Evolutionary conservation across 306 rosid genomes (phyloP), one percentile per base, ranked within the genome.

Genomic region (Biancaea sappan): DNA sequence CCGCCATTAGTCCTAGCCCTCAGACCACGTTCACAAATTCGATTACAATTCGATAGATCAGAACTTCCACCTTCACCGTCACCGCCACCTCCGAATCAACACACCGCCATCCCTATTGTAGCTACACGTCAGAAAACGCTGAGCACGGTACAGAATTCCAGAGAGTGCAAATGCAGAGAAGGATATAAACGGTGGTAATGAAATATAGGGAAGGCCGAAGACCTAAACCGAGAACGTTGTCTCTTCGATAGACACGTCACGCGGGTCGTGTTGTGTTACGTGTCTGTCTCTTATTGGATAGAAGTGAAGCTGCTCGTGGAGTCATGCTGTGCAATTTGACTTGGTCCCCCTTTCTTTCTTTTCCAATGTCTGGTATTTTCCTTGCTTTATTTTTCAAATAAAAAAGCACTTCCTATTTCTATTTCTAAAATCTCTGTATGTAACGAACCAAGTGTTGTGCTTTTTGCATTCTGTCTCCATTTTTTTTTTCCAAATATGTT

Each of bases 211-310:
- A 51, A 48, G 29, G 10, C 26, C 26, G 43, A 51, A 48, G 29
- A n/a, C 26, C 26, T 2, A 21, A 26, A 10, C 18, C 11, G 4
- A 16, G 19, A 19, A 18, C 21, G 59, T 31, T 31, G 63, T 40
- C 62, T 32, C 68, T 34, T 15, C n/a, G 29, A 51, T 7, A 4
- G 77, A 69, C 88, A 58, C 85, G 83, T 80, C 81, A 41, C 37
- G 16, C 3, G 47, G 25, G 16, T 16, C 0, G 2, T 0, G 0
- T 47, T 63, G 35, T 51, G 44, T 8, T 15, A n/a, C 53, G 78
- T 84, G 88, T 25, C 75, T 5, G 0, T 18, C 3, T 0, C 16
- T 26, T 3, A 84, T 73, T 84, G 80, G 85, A 14, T 2, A 0
- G 0, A 15, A 15, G 11, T 18, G 19, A 15, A 1, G 69, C 21